Percentiles rank a stretch among this genome's conserved stretches.
These are phyloP conservation scores for Cercospora beticola DNA, from an alignment of 2,329 filamentous ascomycete species.

Conservation along the genomic window DNA sequence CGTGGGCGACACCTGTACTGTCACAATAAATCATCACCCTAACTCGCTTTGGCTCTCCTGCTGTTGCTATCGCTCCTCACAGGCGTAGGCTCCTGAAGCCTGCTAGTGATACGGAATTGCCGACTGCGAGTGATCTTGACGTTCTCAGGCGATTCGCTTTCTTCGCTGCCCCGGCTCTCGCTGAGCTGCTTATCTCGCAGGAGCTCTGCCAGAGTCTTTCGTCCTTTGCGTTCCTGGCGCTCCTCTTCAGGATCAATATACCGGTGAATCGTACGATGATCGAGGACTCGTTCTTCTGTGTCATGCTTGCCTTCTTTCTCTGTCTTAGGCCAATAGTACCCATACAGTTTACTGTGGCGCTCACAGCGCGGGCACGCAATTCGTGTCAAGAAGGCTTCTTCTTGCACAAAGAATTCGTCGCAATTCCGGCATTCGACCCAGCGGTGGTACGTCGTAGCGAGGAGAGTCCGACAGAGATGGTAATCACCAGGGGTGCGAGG, in stretches of 20 bases:
- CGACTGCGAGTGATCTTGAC: conserved; percentile 14
- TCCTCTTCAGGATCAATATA: conserved; percentile 63
- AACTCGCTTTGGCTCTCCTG: not conserved
- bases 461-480: conserved; percentile 71
- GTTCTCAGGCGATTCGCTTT: conserved; percentile 14
- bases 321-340: conserved; percentile 94
- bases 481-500: conserved; percentile 59
- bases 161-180: conserved; percentile 26
- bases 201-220: conserved; percentile 35
- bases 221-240: conserved; percentile 36
- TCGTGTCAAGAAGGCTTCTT: conserved; percentile 81
- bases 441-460: conserved; percentile 71
- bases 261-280: conserved; percentile 83
- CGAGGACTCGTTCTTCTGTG: conserved; percentile 66
- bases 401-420: conserved; percentile 77
- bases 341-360: conserved; percentile 92
- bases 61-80: conserved; percentile 14
- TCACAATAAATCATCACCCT: conserved; percentile 2
- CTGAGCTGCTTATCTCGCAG: conserved; percentile 31
- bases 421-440: conserved; percentile 93
- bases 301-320: conserved; percentile 74
- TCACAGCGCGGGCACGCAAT: conserved; percentile 90
- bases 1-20: not conserved
- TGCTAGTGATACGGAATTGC: conserved; percentile 9
- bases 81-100: conserved; percentile 17